A percentile compares a stretch with the other conserved stretches of the same genome.
These are phyloP conservation scores for Saccharomycopsis crataegensis DNA, from an alignment of 1,139 yeast genomes.

Conservation along the genomic window DNA sequence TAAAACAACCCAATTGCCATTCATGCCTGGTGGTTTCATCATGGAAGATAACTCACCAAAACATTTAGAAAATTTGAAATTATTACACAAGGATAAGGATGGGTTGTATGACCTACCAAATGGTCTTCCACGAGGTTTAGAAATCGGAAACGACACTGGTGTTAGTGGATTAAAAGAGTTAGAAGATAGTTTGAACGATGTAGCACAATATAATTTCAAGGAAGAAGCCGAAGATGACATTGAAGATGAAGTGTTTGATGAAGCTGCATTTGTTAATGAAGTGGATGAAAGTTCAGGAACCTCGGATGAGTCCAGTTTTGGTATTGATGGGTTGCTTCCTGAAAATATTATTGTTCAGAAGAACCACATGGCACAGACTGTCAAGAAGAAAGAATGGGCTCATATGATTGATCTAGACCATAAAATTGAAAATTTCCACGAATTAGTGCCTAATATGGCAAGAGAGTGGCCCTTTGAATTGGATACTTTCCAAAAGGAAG, in stretches of 20 bases:
- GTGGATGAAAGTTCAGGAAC: conserved; percentile 13
- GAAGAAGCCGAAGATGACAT: conserved; percentile 19
- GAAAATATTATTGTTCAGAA: conserved; percentile 47
- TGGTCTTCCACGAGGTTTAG: conserved; percentile 71
- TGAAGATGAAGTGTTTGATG: conserved; percentile 26
- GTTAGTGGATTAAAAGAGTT: conserved; percentile 2
- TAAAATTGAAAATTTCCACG: conserved; percentile 72
- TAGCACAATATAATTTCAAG: background rate
- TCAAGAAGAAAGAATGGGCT: conserved; percentile 72
- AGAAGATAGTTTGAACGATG: background rate
- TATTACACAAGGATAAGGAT: conserved; percentile 57
- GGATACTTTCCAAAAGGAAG: conserved; percentile 95
- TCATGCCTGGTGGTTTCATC: conserved; percentile 83
- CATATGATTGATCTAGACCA: conserved; percentile 88
- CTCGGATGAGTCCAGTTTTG: background rate
- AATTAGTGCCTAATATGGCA: conserved; percentile 89
- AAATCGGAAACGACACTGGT: conserved; percentile 20
- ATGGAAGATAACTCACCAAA: conserved; percentile 28
- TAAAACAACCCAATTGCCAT: conserved; percentile 71
- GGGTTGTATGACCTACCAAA: conserved; percentile 83
- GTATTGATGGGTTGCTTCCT: conserved; percentile 75
- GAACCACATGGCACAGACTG: conserved; percentile 30
- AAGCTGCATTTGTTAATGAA: conserved; percentile 21
- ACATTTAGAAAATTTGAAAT: conserved; percentile 29
- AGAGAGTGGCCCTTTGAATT: conserved; percentile 88